Conservation (phyloP, 257 asterid genomes). For the Solanum phureja region DNA sequence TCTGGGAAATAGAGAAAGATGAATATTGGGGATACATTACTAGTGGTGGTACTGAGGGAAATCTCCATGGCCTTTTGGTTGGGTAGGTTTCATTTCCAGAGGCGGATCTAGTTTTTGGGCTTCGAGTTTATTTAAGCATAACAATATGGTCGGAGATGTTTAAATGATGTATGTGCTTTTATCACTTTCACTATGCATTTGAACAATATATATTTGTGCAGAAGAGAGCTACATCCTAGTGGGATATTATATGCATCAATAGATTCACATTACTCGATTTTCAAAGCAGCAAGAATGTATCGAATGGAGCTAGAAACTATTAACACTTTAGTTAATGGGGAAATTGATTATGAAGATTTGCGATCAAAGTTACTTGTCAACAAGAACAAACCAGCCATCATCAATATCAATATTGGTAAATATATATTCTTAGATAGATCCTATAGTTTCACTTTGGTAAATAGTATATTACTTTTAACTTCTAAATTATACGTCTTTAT, state of each 20-base stretch:
- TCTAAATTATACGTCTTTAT: not conserved
- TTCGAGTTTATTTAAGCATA: no score
- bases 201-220: not conserved
- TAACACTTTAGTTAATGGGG: not conserved
- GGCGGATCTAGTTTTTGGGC: no score
- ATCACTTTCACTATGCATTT: not conserved
- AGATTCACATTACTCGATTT: not conserved
- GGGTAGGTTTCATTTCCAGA: not conserved
- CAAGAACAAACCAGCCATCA: not conserved
- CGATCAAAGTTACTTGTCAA: not conserved
- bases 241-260: not conserved
- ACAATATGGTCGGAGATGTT: no score
- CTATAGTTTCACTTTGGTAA: not conserved
- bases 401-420: not conserved
- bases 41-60: not conserved
- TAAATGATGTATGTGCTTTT: not conserved
- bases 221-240: not conserved
- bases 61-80: not conserved
- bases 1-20: conserved; percentile 1
- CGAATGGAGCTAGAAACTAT: not conserved
- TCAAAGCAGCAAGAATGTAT: not conserved
- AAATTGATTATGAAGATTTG: not conserved
- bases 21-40: conserved; percentile 8
- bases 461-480: not conserved
- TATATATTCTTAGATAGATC: not conserved